Conservation (phyloP, 2,329 filamentous ascomycete genomes). For the Phialemoniopsis sp. region DNA sequence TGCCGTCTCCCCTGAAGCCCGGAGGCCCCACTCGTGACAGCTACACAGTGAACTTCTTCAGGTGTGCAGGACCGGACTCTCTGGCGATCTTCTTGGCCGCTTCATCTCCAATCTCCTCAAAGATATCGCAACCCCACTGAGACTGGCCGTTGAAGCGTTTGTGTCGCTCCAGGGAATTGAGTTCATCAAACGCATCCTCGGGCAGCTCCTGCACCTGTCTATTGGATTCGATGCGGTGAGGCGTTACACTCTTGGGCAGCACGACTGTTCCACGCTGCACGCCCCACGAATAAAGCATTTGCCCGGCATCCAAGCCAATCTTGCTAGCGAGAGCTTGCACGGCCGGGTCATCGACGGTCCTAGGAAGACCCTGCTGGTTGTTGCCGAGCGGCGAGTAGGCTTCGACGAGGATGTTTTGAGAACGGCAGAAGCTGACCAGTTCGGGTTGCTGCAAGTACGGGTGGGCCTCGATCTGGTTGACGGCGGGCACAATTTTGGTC, state of each 20-base stretch:
- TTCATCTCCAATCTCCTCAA: constrained; percentile 33
- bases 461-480: constrained; percentile 68
- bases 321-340: constrained; percentile 42
- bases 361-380: constrained; percentile 37
- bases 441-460: constrained; percentile 61
- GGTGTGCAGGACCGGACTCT: constrained; percentile 27
- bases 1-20: too few relatives aligned
- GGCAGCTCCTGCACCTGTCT: constrained; percentile 31
- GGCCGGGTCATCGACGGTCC: constrained; percentile 42
- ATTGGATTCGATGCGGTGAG: constrained; percentile 33
- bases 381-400: constrained; percentile 64
- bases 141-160: constrained; percentile 38
- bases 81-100: constrained; percentile 24
- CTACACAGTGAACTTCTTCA: constrained; percentile 26
- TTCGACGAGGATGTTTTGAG: constrained; percentile 55
- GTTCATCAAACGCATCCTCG: constrained; percentile 25
- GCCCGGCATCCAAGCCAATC: constrained; percentile 31
- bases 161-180: constrained; percentile 32
- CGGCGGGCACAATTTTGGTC: constrained; percentile 52
- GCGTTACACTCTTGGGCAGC: constrained; percentile 39
- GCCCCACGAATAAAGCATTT: constrained; percentile 40
- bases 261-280: constrained; percentile 38
- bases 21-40: too few relatives aligned
- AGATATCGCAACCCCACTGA: constrained; percentile 38
- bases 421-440: constrained; percentile 51